Conservation (phyloP, 768 basidiomycete species). For the Pulveroboletus ravenelii region DNA sequence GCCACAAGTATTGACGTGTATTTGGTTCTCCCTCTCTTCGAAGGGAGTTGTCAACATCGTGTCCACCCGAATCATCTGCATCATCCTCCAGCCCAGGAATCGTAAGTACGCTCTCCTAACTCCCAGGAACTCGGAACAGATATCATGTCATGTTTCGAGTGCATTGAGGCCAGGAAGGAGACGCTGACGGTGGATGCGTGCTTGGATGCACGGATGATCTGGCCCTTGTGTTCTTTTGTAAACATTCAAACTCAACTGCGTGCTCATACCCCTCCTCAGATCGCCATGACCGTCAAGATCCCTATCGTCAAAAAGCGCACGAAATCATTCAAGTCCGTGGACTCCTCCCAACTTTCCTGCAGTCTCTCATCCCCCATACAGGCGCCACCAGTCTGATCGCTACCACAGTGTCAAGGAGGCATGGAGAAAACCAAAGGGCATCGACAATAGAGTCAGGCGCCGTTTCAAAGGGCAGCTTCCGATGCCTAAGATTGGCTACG, state of each 20-base stretch:
- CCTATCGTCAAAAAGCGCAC: constrained; percentile 96
- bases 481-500: constrained; percentile 91
- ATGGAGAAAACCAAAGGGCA: constrained; percentile 99
- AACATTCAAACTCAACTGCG: not conserved
- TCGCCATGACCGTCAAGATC: constrained; percentile 46
- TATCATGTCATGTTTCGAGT: not conserved
- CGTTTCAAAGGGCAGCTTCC: constrained; percentile 93
- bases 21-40: constrained; percentile 16
- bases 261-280: constrained; percentile 24
- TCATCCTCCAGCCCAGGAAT: constrained; percentile 46
- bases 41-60: not conserved
- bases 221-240: not conserved
- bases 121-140: not conserved
- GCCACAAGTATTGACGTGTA: constrained; percentile 25
- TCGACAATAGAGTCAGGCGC: constrained; percentile 95
- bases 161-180: not conserved
- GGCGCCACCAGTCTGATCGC: constrained; percentile 98
- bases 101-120: constrained; percentile 41
- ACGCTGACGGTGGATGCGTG: constrained; percentile 20
- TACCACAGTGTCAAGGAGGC: constrained; percentile 96
- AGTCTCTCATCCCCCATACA: constrained; percentile 30
- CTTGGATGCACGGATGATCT: constrained; percentile 20
- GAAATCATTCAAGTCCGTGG: constrained; percentile 86
- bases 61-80: constrained; percentile 29
- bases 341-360: not conserved